Evolutionary conservation across 2,329 filamentous ascomycete genomes (phyloP).

Genomic region (Fonsecaea nubica): DNA sequence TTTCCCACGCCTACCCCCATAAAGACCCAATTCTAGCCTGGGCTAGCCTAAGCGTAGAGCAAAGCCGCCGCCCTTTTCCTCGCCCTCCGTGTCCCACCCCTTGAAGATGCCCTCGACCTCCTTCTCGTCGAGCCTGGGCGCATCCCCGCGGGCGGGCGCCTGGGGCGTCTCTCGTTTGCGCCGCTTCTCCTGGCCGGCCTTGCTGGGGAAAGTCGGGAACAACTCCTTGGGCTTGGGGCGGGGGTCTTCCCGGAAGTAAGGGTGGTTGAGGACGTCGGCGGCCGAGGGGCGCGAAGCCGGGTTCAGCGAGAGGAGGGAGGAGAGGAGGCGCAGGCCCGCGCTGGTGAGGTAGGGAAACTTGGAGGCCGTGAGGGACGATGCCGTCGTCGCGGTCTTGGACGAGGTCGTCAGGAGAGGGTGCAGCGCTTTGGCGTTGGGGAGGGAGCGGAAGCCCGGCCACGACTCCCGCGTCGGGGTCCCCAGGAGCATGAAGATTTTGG

Average conservation of each 20-base stretch:
- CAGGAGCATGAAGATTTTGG: constrained; percentile 86
- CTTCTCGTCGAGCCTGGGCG: constrained; percentile 57
- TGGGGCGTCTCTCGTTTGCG: constrained; percentile 76
- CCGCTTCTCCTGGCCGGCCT: constrained; percentile 87
- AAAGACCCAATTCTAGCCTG: background rate
- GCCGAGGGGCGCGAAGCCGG: constrained; percentile 75
- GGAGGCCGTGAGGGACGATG: constrained; percentile 50
- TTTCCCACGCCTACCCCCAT: too few relatives aligned
- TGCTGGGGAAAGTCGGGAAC: constrained; percentile 97
- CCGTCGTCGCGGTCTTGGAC: constrained; percentile 39
- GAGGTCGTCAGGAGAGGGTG: constrained; percentile 56
- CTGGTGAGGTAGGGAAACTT: constrained; percentile 82
- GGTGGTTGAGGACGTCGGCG: constrained; percentile 74
- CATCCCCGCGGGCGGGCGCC: constrained; percentile 79
- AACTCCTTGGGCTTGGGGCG: constrained; percentile 87
- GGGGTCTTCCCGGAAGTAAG: constrained; percentile 88
- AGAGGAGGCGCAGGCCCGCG: constrained; percentile 74
- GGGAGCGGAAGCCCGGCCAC: constrained; percentile 85
- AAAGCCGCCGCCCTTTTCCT: constrained; percentile 60
- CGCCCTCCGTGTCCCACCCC: constrained; percentile 19
- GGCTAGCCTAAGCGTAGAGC: constrained; percentile 53
- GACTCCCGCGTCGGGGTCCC: constrained; percentile 80
- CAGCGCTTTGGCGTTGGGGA: constrained; percentile 84
- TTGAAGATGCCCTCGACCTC: constrained; percentile 76
- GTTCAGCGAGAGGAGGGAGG: constrained; percentile 74